Conservation (phyloP, 116 monocot species). For the Papilionanthe hybrid region DNA sequence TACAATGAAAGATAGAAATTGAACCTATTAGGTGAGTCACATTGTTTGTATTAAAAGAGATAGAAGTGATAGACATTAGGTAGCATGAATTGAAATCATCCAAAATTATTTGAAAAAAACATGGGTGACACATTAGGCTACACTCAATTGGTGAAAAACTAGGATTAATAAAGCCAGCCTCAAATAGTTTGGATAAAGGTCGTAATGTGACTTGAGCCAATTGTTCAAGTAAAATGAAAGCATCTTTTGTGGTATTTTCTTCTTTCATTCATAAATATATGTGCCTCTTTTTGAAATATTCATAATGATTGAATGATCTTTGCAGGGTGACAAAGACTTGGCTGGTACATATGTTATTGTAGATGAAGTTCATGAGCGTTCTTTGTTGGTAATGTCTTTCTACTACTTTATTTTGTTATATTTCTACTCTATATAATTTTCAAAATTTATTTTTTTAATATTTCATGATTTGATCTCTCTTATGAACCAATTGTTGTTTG, state of each 20-base stretch:
- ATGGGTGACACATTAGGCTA: not conserved
- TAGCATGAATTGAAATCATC: no score
- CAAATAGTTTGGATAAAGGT: not conserved
- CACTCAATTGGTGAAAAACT: not conserved
- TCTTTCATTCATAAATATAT: not conserved
- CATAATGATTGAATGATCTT: conserved; percentile 8
- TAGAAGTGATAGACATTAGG: no score
- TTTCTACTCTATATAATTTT: not conserved
- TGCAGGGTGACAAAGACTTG: conserved; percentile 75
- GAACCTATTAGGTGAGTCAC: no score
- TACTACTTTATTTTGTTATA: not conserved
- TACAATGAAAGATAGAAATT: no score
- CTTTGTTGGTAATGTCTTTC: conserved; percentile 67
- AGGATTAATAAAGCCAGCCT: not conserved
- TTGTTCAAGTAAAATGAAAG: not conserved
- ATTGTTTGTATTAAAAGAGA: no score
- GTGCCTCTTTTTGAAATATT: not conserved
- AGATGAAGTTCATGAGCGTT: conserved; percentile 98
- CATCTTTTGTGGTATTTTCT: not conserved
- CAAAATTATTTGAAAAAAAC: not conserved
- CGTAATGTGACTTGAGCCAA: not conserved
- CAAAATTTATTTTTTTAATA: not conserved
- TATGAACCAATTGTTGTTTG: not conserved
- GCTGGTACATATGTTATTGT: conserved; percentile 81
- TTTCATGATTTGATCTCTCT: not conserved